These are phyloP conservation scores for Hymenochaete sp. DNA, from an alignment of 1,284 basidiomycete species.

Conservation along the genomic window DNA sequence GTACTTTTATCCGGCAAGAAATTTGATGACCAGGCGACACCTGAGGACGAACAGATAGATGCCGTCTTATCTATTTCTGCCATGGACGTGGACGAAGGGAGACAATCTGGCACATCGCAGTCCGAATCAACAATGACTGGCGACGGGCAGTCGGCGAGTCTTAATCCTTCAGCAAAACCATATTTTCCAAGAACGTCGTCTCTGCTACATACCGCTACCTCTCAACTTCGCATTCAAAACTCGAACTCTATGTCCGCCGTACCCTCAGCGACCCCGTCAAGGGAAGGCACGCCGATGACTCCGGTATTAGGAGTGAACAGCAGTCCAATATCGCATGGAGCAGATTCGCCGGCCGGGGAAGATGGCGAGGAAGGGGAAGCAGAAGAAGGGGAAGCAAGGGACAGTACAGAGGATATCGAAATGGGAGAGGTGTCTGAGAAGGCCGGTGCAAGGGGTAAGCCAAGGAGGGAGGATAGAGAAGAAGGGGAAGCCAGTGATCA, in stretches of 20 bases:
- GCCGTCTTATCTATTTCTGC: slow-evolving; percentile 3
- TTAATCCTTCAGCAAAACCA: slow-evolving; percentile 30
- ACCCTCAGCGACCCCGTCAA: slow-evolving; percentile 18
- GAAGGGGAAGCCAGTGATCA: slow-evolving; percentile 76
- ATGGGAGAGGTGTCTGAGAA: slow-evolving; percentile 80
- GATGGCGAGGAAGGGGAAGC: slow-evolving; percentile 21
- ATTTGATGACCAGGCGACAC: no score
- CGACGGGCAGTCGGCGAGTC: no score
- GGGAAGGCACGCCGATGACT: slow-evolving; percentile 23
- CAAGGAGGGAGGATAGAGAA: slow-evolving; percentile 59
- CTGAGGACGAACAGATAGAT: slow-evolving; percentile 28
- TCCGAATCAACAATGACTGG: no score
- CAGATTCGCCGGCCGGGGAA: no score
- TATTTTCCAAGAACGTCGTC: slow-evolving; percentile 25
- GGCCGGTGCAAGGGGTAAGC: slow-evolving; percentile 32
- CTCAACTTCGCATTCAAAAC: slow-evolving; percentile 9
- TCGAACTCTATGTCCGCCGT: slow-evolving; percentile 2
- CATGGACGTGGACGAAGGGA: slow-evolving; percentile 16
- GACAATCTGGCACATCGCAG: neutral
- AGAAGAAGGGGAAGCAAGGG: slow-evolving; percentile 25
- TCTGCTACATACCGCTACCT: slow-evolving; percentile 12
- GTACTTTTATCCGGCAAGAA: slow-evolving; percentile 62
- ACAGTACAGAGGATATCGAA: slow-evolving; percentile 61
- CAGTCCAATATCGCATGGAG: slow-evolving; percentile 18
- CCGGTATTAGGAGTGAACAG: slow-evolving; percentile 16